Evolutionary conservation across 495 filamentous ascomycete species (phyloP).

Genomic region (Ramalina peruviana): DNA sequence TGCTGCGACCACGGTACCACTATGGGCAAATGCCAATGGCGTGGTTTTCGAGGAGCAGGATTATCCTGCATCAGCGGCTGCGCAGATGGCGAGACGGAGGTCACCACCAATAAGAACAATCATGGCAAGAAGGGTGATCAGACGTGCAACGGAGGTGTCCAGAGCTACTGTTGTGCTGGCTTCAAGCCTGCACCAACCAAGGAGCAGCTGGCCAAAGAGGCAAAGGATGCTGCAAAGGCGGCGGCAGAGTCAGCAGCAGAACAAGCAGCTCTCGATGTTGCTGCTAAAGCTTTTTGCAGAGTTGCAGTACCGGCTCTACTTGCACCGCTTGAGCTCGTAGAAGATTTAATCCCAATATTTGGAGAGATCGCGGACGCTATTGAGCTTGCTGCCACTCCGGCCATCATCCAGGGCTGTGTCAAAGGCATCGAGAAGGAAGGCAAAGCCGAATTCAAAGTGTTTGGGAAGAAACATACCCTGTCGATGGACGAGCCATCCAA

Average conservation of each 20-base stretch:
- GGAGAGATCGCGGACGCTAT: conserved; percentile 11
- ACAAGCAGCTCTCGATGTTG: conserved; percentile 16
- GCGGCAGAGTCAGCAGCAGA: conserved; percentile 15
- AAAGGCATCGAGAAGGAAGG: conserved; percentile 18
- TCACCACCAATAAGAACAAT: conserved; percentile 13
- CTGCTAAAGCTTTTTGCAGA: conserved; percentile 20
- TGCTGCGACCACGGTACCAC: conserved; percentile 15
- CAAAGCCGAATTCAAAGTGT: conserved; percentile 17
- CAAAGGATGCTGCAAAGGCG: conserved; percentile 11
- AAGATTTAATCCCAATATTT: conserved; percentile 17
- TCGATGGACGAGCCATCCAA: conserved; percentile 4
- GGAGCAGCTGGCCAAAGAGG: conserved; percentile 8
- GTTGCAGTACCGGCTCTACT: conserved; percentile 17
- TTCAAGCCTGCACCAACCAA: conserved; percentile 13
- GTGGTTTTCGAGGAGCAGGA: conserved; percentile 13
- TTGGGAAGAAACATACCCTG: conserved; percentile 16
- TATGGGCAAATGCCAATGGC: conserved; percentile 17
- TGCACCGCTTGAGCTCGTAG: conserved; percentile 14
- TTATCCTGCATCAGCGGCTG: conserved; percentile 16
- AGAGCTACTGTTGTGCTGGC: conserved; percentile 18
- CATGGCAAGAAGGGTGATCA: conserved; percentile 13
- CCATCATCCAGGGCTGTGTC: conserved; percentile 13
- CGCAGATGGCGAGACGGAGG: conserved; percentile 15
- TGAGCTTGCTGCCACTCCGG: conserved; percentile 14
- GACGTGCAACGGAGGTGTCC: conserved; percentile 16